Percentiles rank a stretch among this genome's conserved stretches.
Conservation (phyloP, 176 grass and related monocot genomes). For the Eleusine indica region DNA sequence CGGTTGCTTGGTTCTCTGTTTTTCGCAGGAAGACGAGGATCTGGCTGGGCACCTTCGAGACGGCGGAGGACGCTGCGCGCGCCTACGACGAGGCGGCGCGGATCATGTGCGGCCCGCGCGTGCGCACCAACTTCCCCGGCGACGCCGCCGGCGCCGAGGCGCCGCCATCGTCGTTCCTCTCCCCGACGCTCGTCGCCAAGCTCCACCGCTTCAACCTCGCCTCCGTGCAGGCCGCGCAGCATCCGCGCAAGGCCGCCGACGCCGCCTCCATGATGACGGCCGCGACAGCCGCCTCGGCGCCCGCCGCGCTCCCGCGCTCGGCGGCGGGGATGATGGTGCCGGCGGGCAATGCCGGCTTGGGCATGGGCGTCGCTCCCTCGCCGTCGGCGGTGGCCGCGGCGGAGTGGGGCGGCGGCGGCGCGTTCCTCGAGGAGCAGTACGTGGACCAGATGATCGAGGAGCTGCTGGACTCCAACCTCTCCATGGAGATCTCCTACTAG, state of each 20-base stretch:
- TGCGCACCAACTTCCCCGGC: slow-evolving; percentile 81
- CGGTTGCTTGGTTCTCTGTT: neutral
- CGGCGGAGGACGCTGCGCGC: slow-evolving; percentile 88
- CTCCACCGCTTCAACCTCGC: slow-evolving; percentile 84
- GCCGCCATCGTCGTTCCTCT: slow-evolving; percentile 51
- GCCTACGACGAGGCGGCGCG: slow-evolving; percentile 97
- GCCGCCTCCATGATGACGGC: neutral
- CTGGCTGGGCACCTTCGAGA: slow-evolving; percentile 98
- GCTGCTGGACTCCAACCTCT: slow-evolving; percentile 88
- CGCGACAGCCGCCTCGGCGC: neutral
- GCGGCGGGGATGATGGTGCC: neutral
- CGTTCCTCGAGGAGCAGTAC: slow-evolving; percentile 80
- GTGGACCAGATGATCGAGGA: slow-evolving; percentile 99
- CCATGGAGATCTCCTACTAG: slow-evolving; percentile 87
- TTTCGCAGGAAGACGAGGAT: slow-evolving; percentile 88
- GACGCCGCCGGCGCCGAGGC: neutral
- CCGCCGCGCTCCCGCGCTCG: neutral
- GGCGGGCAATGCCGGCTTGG: slow-evolving; percentile 7
- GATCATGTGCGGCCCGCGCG: slow-evolving; percentile 87
- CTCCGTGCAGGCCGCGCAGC: slow-evolving; percentile 53
- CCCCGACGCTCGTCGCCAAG: slow-evolving; percentile 76
- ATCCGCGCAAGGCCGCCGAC: neutral
- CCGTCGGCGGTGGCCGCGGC: neutral
- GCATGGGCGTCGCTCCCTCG: neutral
- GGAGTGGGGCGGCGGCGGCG: slow-evolving; percentile 10